A percentile compares a stretch with the other conserved stretches of the same genome.
These are phyloP conservation scores for Emmonsia crescens DNA, from an alignment of 2,329 filamentous ascomycete genomes.

Conservation along the genomic window DNA sequence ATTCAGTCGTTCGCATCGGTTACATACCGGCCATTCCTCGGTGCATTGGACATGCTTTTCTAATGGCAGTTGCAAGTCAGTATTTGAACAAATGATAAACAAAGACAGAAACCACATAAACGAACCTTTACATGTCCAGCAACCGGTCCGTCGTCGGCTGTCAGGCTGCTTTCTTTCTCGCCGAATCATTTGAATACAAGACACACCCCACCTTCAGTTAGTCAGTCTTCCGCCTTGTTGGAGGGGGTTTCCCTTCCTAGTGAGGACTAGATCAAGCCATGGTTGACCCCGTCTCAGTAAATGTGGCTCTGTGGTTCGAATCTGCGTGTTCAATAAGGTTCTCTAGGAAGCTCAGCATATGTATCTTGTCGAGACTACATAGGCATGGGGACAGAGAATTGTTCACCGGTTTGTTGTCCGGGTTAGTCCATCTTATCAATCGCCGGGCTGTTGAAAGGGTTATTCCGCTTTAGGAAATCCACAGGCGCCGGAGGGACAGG, in stretches of 20 bases:
- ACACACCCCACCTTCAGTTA: background rate
- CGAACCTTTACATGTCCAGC: slow-evolving; percentile 20
- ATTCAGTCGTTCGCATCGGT: slow-evolving; percentile 19
- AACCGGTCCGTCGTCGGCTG: slow-evolving; percentile 18
- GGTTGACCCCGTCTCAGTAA: background rate
- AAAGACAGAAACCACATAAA: background rate
- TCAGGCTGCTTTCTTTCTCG: slow-evolving; percentile 12
- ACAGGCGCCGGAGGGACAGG: no score
- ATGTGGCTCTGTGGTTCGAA: background rate
- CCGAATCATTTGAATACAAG: slow-evolving; percentile 7
- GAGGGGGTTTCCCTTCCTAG: background rate
- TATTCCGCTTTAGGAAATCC: slow-evolving; percentile 1
- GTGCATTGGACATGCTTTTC: slow-evolving; percentile 24
- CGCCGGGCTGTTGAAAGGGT: background rate
- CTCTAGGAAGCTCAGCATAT: background rate
- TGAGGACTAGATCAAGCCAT: background rate
- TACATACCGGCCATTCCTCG: slow-evolving; percentile 21
- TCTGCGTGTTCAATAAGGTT: background rate
- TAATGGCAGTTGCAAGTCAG: slow-evolving; percentile 2
- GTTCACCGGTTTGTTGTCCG: background rate
- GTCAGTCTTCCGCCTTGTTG: background rate
- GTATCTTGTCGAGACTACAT: background rate
- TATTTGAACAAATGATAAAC: background rate
- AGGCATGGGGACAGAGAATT: background rate
- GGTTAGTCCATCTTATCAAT: background rate